These are phyloP conservation scores for Cocos nucifera DNA, from an alignment of 176 grass and related monocot species.

Conservation along the genomic window DNA sequence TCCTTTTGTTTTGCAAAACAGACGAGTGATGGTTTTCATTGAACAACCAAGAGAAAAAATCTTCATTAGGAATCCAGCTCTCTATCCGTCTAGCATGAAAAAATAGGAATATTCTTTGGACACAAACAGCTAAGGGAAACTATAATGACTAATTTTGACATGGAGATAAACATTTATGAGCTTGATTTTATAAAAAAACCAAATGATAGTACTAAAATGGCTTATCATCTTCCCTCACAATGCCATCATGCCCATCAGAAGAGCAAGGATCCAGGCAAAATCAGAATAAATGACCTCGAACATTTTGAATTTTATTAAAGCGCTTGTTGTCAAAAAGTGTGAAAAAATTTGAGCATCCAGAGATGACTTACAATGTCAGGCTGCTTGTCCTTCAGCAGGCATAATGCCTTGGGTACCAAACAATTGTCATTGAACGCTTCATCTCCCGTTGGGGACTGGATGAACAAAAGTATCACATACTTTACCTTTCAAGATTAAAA, in stretches of 20 bases:
- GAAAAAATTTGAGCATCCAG: not conserved
- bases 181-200: no score
- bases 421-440: constrained; percentile 94
- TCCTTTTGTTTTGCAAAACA: no score
- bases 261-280: constrained; percentile 94
- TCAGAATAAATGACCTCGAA: constrained; percentile 82
- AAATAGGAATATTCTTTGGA: no score
- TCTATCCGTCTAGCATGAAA: no score
- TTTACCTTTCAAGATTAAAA: constrained; percentile 5
- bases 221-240: constrained; percentile 96
- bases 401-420: constrained; percentile 66
- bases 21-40: no score
- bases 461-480: constrained; percentile 10
- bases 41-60: no score
- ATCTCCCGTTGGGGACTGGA: constrained; percentile 58
- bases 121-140: no score
- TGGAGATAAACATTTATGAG: no score
- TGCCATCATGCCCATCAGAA: constrained; percentile 96
- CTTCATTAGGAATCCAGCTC: no score
- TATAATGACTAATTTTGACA: no score
- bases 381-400: constrained; percentile 87
- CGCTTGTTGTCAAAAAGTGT: not conserved
- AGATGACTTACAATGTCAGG: constrained; percentile 69
- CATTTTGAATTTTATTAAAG: not conserved
- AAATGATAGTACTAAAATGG: not conserved